These are phyloP conservation scores for Ascobolus immersus DNA, from an alignment of 495 filamentous ascomycete genomes.

Conservation along the genomic window DNA sequence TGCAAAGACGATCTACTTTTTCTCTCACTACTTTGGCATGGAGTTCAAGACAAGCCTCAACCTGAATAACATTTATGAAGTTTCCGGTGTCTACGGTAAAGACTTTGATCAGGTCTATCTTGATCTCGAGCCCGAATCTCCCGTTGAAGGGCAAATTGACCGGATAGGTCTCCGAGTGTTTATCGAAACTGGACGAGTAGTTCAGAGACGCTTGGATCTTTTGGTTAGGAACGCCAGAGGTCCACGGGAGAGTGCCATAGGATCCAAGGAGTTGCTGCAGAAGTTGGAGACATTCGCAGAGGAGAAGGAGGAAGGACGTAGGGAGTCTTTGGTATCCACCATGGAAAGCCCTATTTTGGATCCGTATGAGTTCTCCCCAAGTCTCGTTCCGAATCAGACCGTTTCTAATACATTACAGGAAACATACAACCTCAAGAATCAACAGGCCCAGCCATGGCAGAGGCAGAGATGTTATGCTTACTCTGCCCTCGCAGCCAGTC, in stretches of 20 bases:
- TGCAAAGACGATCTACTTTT: conserved; percentile 68
- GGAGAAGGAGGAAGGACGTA: background rate
- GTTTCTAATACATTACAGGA: too few species aligned
- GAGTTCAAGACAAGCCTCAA: conserved; percentile 53
- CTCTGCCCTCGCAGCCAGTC: conserved; percentile 58
- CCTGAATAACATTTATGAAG: conserved; percentile 54
- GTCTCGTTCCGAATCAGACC: too few species aligned
- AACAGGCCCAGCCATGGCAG: conserved; percentile 30
- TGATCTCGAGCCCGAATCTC: conserved; percentile 36
- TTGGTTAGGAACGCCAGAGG: conserved; percentile 49
- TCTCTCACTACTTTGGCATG: conserved; percentile 80
- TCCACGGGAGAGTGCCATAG: too few species aligned
- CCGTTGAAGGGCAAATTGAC: conserved; percentile 31
- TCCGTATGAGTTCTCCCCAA: too few species aligned
- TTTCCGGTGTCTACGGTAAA: conserved; percentile 65
- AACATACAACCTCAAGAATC: too few species aligned
- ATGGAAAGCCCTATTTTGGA: too few species aligned
- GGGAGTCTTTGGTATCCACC: too few species aligned
- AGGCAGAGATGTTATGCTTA: conserved; percentile 47
- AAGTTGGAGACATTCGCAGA: too few species aligned
- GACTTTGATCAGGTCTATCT: conserved; percentile 88
- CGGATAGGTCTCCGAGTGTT: conserved; percentile 74
- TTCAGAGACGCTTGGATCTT: conserved; percentile 63
- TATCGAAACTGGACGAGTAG: conserved; percentile 57
- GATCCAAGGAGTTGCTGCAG: too few species aligned